A percentile compares a stretch with the other conserved stretches of the same genome.
Conservation (phyloP, 2,329 filamentous ascomycete genomes). For the Sporothrix phasma region DNA sequence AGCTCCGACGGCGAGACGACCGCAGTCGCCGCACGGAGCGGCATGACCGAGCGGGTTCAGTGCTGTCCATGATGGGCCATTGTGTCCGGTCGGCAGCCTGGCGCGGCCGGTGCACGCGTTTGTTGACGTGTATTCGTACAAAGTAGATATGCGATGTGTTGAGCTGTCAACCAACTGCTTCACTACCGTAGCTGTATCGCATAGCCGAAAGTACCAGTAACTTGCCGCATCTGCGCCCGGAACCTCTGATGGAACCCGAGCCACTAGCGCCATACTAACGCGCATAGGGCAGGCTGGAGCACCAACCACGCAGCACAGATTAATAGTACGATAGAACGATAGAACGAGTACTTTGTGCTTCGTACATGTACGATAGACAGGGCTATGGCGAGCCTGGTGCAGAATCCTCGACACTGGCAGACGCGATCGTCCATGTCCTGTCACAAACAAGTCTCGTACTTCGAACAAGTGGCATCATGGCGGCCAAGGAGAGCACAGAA, state of each 20-base stretch:
- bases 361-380: too few relatives aligned
- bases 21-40: not conserved
- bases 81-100: too few relatives aligned
- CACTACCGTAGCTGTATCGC: not conserved
- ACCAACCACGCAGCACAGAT: not conserved
- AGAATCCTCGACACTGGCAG: not conserved
- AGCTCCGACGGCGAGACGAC: too few relatives aligned
- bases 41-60: not conserved
- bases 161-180: not conserved
- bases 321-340: not conserved
- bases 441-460: not conserved
- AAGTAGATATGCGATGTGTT: not conserved
- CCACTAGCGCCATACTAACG: not conserved
- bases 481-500: not conserved
- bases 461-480: not conserved
- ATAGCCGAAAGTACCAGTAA: conserved; percentile 5
- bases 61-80: too few relatives aligned
- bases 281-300: not conserved
- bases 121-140: too few relatives aligned
- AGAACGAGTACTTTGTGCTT: too few relatives aligned
- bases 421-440: not conserved
- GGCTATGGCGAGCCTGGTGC: too few relatives aligned
- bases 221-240: not conserved
- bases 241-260: not conserved
- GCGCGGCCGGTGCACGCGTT: not conserved